phyloP scores from a whole-genome alignment of 2,329 filamentous ascomycete genomes.

The Septoria linicola region DNA sequence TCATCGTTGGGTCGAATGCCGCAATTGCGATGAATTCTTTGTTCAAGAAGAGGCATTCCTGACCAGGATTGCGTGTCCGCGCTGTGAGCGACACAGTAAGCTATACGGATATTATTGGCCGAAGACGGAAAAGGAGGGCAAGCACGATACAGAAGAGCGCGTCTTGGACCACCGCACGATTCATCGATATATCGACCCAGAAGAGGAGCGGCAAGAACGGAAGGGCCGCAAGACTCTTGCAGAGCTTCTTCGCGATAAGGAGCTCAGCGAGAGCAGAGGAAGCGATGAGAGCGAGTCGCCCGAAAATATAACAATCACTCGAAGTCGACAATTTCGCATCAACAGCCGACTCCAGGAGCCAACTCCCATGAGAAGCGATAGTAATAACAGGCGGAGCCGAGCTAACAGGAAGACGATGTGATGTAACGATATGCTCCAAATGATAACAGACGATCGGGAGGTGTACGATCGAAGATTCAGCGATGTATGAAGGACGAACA shows the following conservation, averaged over 20 bases:
- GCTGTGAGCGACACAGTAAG: conserved; percentile 93
- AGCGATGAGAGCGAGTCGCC: conserved; percentile 25
- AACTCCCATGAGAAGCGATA: conserved; percentile 16
- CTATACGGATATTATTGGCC: conserved; percentile 95
- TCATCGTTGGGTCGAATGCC: conserved; percentile 84
- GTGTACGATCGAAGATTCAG: background rate
- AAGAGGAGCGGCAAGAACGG: conserved; percentile 37
- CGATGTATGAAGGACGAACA: background rate
- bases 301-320: conserved; percentile 9
- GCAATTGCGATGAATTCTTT: conserved; percentile 76
- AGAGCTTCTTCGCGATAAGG: conserved; percentile 31
- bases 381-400: conserved; percentile 2
- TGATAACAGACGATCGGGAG: conserved; percentile 3
- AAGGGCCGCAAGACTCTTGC: conserved; percentile 38
- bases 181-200: conserved; percentile 73
- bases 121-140: conserved; percentile 81
- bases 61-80: conserved; percentile 79
- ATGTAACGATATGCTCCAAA: background rate
- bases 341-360: conserved; percentile 14
- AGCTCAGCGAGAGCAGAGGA: conserved; percentile 26
- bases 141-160: conserved; percentile 65
- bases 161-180: conserved; percentile 83
- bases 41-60: conserved; percentile 86
- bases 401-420: conserved; percentile 1
- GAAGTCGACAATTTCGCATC: conserved; percentile 14